Conservation (phyloP, 768 basidiomycete genomes). For the Sporobolomyces roseus region DNA sequence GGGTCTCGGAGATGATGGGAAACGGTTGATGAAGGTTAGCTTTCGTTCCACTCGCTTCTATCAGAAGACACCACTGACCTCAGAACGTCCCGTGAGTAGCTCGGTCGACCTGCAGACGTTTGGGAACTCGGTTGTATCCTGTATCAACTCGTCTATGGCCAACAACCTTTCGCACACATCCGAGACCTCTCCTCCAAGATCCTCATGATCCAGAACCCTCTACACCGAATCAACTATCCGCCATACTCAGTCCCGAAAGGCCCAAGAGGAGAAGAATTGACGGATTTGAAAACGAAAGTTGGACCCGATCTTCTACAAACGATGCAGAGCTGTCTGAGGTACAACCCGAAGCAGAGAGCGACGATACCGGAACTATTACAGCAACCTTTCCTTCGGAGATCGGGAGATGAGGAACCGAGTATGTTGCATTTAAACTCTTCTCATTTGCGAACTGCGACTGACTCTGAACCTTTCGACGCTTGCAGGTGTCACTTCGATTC, state of each 20-base stretch:
- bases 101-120: constrained; percentile 91
- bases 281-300: constrained; percentile 67
- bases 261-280: constrained; percentile 56
- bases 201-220: constrained; percentile 80
- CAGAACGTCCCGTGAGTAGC: constrained; percentile 40
- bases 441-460: background rate
- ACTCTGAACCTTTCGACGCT: background rate
- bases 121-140: constrained; percentile 98
- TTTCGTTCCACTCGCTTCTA: background rate
- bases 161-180: constrained; percentile 83
- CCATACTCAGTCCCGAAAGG: constrained; percentile 59
- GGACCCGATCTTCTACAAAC: constrained; percentile 69
- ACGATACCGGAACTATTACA: constrained; percentile 77
- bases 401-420: constrained; percentile 23
- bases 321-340: constrained; percentile 74
- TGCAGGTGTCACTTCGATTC: background rate
- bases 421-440: background rate
- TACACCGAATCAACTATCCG: constrained; percentile 76
- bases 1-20: constrained; percentile 60
- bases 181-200: constrained; percentile 76
- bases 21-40: constrained; percentile 74
- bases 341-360: constrained; percentile 75
- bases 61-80: no score
- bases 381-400: constrained; percentile 34
- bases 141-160: constrained; percentile 97